These are phyloP conservation scores for Paramecium pentaurelia DNA, from an alignment of 73 alveolate species.

Conservation along the genomic window DNA sequence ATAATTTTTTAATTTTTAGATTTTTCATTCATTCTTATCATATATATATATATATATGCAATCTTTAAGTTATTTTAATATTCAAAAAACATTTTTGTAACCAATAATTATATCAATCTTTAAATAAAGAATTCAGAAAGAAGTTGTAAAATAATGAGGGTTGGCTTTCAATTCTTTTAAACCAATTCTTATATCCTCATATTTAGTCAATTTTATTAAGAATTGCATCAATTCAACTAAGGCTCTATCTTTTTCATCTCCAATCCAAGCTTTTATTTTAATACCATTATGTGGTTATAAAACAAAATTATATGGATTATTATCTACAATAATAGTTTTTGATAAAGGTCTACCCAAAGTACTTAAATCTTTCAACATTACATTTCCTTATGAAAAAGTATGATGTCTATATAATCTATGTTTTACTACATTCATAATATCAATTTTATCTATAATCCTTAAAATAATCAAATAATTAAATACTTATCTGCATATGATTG, in stretches of 20 bases:
- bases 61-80: neutral
- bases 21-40: neutral
- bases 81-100: neutral
- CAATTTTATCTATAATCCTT: constrained; percentile 68
- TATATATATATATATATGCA: neutral
- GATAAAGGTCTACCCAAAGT: constrained; percentile 75
- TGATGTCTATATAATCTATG: constrained; percentile 86
- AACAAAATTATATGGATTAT: constrained; percentile 69
- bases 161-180: neutral
- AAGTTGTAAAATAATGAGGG: neutral
- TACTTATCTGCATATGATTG: constrained; percentile 84
- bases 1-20: too few species aligned
- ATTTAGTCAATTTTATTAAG: neutral
- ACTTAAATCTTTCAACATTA: constrained; percentile 70
- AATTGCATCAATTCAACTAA: constrained; percentile 61
- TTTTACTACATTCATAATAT: constrained; percentile 65
- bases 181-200: constrained; percentile 11
- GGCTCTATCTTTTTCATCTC: constrained; percentile 78
- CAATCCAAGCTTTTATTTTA: constrained; percentile 74
- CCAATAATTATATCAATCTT: neutral
- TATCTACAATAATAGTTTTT: constrained; percentile 73
- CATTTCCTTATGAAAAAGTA: constrained; percentile 68
- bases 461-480: neutral
- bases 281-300: constrained; percentile 74
- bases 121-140: neutral